These are phyloP conservation scores for Beverwykella pulmonaria DNA, from an alignment of 495 filamentous ascomycete species.

Conservation along the genomic window DNA sequence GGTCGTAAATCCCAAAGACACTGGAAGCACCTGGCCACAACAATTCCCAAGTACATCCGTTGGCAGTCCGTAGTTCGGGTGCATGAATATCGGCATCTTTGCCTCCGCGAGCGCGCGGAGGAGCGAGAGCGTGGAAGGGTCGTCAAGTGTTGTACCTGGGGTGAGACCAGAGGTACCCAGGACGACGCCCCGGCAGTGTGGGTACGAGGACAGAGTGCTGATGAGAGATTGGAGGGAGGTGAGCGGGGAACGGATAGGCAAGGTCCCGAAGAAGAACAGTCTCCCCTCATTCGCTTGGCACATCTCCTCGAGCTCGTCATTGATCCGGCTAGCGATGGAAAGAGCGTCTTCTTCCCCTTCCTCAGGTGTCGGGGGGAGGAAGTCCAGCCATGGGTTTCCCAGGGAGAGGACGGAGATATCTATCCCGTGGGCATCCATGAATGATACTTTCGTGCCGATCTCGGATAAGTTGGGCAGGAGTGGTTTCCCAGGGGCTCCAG, in stretches of 20 bases:
- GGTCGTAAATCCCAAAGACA: conserved; percentile 16
- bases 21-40: conserved; percentile 7
- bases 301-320: background rate
- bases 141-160: background rate
- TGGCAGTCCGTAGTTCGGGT: conserved; percentile 12
- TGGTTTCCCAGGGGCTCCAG: background rate
- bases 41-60: conserved; percentile 1
- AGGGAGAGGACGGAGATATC: conserved; percentile 5
- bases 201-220: background rate
- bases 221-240: background rate
- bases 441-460: conserved; percentile 6
- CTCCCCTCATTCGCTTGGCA: background rate
- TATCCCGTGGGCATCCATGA: conserved; percentile 13
- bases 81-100: background rate
- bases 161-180: background rate
- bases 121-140: background rate
- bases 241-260: background rate
- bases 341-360: background rate
- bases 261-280: conserved; percentile 7
- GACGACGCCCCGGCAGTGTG: background rate
- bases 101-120: background rate
- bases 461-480: background rate
- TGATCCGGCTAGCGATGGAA: background rate
- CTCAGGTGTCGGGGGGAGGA: background rate
- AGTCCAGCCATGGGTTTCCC: conserved; percentile 19